Evolutionary conservation across 2,329 filamentous ascomycete genomes (phyloP).

Genomic region (Fusarium falciforme): DNA sequence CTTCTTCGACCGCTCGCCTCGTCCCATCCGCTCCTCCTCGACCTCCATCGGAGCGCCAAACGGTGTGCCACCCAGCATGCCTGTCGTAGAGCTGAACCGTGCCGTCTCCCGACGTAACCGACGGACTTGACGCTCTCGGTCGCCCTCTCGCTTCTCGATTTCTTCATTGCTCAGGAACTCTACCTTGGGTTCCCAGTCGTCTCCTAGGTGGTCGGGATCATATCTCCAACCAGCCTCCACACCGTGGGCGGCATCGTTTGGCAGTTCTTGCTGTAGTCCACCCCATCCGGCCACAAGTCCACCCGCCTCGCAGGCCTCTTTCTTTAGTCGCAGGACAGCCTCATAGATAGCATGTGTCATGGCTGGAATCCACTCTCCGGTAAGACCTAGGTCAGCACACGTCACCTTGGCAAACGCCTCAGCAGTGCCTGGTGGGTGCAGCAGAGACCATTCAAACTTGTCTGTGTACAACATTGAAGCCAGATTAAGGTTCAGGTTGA

Average conservation of each 20-base stretch:
- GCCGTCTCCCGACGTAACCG: slow-evolving; percentile 90
- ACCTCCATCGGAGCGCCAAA: slow-evolving; percentile 65
- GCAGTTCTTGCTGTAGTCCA: slow-evolving; percentile 72
- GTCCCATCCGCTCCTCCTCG: slow-evolving; percentile 86
- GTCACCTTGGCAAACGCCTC: slow-evolving; percentile 94
- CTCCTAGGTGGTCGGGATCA: slow-evolving; percentile 88
- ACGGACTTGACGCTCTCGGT: slow-evolving; percentile 90
- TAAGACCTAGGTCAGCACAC: slow-evolving; percentile 89
- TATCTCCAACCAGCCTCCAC: slow-evolving; percentile 92
- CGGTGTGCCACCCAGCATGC: slow-evolving; percentile 82
- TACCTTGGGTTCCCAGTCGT: slow-evolving; percentile 86
- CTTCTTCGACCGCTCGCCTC: slow-evolving; percentile 94
- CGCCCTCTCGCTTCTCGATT: slow-evolving; percentile 95
- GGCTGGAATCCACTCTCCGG: slow-evolving; percentile 92
- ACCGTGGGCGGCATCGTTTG: slow-evolving; percentile 89
- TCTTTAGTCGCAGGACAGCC: slow-evolving; percentile 90
- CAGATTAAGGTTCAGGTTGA: slow-evolving; percentile 90
- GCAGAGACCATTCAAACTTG: slow-evolving; percentile 96
- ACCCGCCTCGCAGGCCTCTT: slow-evolving; percentile 93
- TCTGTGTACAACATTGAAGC: slow-evolving; percentile 93
- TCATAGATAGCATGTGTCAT: slow-evolving; percentile 98
- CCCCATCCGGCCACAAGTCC: slow-evolving; percentile 82
- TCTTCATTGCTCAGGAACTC: slow-evolving; percentile 91
- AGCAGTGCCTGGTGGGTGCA: slow-evolving; percentile 90
- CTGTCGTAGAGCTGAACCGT: slow-evolving; percentile 86